Evolutionary conservation across 1,284 basidiomycete species (phyloP).

Genomic region (Leccinum ambiguum): DNA sequence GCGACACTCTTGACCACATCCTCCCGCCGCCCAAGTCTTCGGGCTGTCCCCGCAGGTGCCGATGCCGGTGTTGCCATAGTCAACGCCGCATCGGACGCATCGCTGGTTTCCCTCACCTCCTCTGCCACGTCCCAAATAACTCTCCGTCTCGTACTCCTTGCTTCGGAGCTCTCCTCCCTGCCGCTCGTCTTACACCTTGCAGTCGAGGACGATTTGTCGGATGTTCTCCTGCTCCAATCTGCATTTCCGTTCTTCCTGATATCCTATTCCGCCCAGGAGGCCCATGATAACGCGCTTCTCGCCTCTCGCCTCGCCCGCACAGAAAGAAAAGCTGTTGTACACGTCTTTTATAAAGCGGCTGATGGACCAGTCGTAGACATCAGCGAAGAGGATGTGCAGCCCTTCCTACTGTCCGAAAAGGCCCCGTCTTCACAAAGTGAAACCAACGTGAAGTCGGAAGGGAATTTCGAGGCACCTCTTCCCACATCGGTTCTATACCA

Average conservation of each 20-base stretch:
- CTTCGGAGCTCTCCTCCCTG: slow-evolving; percentile 43
- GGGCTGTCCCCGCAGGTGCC: neutral
- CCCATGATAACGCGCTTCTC: slow-evolving; percentile 74
- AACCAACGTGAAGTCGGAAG: slow-evolving; percentile 14
- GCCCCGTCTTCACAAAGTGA: slow-evolving; percentile 18
- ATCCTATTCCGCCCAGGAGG: slow-evolving; percentile 63
- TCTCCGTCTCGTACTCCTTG: slow-evolving; percentile 45
- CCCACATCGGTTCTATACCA: slow-evolving; percentile 40
- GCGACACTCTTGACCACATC: slow-evolving; percentile 26
- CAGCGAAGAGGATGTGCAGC: slow-evolving; percentile 53
- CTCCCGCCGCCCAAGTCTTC: slow-evolving; percentile 30
- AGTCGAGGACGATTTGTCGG: slow-evolving; percentile 51
- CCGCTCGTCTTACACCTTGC: slow-evolving; percentile 55
- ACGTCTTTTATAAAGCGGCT: slow-evolving; percentile 64
- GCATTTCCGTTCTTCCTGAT: slow-evolving; percentile 61
- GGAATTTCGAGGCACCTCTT: slow-evolving; percentile 20
- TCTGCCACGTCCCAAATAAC: slow-evolving; percentile 34
- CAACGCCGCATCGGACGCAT: slow-evolving; percentile 34
- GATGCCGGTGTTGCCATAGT: slow-evolving; percentile 49
- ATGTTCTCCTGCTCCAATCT: slow-evolving; percentile 56
- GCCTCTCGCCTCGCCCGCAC: slow-evolving; percentile 64
- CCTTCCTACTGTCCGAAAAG: slow-evolving; percentile 54
- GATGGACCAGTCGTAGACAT: slow-evolving; percentile 49
- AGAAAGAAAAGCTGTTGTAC: slow-evolving; percentile 69
- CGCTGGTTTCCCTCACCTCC: slow-evolving; percentile 51